phyloP scores from a whole-genome alignment of 2,329 filamentous ascomycete genomes.

The Aspergillus uvarum region DNA sequence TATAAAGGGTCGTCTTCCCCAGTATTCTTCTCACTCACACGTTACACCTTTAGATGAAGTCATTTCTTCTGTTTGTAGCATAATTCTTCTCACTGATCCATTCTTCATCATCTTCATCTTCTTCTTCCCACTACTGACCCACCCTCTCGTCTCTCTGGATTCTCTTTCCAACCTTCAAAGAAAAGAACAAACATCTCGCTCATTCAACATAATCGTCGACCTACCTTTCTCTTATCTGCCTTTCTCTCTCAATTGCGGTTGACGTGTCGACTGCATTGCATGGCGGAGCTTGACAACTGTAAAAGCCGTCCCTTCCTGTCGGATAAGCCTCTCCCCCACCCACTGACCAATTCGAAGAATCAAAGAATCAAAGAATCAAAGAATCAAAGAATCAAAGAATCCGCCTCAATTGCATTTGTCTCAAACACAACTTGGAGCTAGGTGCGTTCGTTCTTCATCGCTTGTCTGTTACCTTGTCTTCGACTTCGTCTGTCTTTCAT shows the following conservation, averaged over 20 bases:
- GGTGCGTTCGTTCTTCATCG: background rate
- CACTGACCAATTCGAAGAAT: background rate
- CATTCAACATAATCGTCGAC: background rate
- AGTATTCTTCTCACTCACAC: background rate
- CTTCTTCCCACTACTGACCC: background rate
- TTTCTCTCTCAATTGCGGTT: background rate
- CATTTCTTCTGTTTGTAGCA: background rate
- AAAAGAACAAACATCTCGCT: too few relatives aligned
- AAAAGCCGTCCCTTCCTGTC: background rate
- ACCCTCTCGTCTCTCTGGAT: too few relatives aligned
- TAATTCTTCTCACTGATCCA: background rate
- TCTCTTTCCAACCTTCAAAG: too few relatives aligned
- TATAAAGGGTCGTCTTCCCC: background rate
- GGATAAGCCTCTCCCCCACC: background rate
- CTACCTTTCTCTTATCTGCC: background rate
- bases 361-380: too few relatives aligned
- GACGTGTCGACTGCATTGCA: constrained; percentile 12
- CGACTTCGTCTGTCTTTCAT: constrained; percentile 14
- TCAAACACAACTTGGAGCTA: constrained; percentile 6
- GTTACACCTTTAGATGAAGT: background rate
- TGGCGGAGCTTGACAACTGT: constrained; percentile 9
- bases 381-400: too few relatives aligned
- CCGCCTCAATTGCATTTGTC: background rate
- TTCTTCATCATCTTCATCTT: background rate
- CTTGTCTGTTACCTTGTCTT: constrained; percentile 10